phyloP scores from a whole-genome alignment of 2,329 filamentous ascomycete species.

The Phialophora chinensis region DNA sequence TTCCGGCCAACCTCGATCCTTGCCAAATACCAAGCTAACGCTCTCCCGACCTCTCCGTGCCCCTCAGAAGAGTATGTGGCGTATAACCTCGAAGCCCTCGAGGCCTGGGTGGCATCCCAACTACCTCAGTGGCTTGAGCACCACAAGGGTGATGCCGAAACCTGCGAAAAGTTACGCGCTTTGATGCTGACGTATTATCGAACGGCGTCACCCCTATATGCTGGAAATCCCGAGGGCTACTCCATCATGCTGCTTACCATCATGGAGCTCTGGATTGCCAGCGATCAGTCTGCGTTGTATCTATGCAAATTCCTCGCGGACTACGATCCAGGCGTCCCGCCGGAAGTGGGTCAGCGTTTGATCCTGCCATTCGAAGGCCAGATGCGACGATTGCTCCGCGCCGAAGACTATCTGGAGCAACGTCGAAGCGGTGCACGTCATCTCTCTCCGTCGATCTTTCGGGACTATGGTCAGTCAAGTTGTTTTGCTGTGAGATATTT shows the following conservation, averaged over 20 bases:
- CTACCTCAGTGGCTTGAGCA: constrained; percentile 4
- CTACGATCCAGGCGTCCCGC: constrained; percentile 20
- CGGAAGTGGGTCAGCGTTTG: constrained; percentile 34
- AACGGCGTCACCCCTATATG: constrained; percentile 5
- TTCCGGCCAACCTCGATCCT: too few relatives aligned
- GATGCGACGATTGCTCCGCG: constrained; percentile 36
- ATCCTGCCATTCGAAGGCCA: constrained; percentile 39
- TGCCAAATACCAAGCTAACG: not conserved
- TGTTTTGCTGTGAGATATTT: constrained; percentile 58
- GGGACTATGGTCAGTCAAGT: constrained; percentile 26
- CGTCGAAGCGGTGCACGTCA: not conserved
- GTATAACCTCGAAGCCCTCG: not conserved
- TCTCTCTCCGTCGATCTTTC: constrained; percentile 17
- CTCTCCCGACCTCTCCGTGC: not conserved
- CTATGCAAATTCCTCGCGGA: constrained; percentile 17
- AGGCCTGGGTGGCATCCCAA: not conserved
- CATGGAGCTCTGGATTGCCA: constrained; percentile 17
- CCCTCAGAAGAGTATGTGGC: not conserved
- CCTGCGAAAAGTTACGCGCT: not conserved
- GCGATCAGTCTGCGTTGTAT: constrained; percentile 15
- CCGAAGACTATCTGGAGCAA: constrained; percentile 12
- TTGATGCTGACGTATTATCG: not conserved
- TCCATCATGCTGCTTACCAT: constrained; percentile 5
- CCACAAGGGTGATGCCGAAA: not conserved
- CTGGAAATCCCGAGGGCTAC: constrained; percentile 5